Evolutionary conservation across 371 early-diverging fungal genomes (phyloP), one percentile per base, ranked within the genome.

Genomic region (Fennellomyces sp.): DNA sequence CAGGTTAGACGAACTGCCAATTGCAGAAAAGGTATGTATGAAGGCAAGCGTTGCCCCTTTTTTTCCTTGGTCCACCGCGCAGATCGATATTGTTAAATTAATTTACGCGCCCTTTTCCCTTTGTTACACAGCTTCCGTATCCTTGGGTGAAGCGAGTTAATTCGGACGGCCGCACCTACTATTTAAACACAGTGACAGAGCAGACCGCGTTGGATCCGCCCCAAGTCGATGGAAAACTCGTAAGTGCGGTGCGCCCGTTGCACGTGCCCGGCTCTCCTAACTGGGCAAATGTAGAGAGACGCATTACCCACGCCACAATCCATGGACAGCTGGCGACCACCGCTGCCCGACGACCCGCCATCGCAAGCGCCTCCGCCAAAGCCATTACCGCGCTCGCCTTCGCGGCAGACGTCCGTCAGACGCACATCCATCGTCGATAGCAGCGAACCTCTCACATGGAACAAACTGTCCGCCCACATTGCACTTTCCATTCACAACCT

Each of bases 141-240:
- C 74, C 74, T 63, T 93, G 85, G 90, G 74, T 75, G 19, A 70
- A 78, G 35, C 80, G 85, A 29, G 63, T 64, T 39, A 61, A 80
- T 57, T 52, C 82, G 27, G 79, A 87, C 41, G 91, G 91, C 13
- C 74, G 84, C 42, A 71, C 75, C 11, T 93, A 89, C 70, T 91
- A 81, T 66, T 90, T 81, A 62, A 92, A 92, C 72, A 77, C 85
- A 52, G 74, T 86, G 38, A 88, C 89, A 12, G 85, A 91, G 50
- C 81, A 86, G 53, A 89, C 89, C 10, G 81, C 81, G 28, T 93
- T 89, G 84, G 76, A 75, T 52, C 52, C 42, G 15, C 33, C 21
- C n/a, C 52, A 56, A 11, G 57, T 57, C 31, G 53, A 56, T 27
- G 23, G 52, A 21, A 48, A 28, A 13, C 26, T 31, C 33, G 52